These are phyloP conservation scores for Onygena corvina DNA, from an alignment of 2,329 filamentous ascomycete genomes.

Conservation along the genomic window DNA sequence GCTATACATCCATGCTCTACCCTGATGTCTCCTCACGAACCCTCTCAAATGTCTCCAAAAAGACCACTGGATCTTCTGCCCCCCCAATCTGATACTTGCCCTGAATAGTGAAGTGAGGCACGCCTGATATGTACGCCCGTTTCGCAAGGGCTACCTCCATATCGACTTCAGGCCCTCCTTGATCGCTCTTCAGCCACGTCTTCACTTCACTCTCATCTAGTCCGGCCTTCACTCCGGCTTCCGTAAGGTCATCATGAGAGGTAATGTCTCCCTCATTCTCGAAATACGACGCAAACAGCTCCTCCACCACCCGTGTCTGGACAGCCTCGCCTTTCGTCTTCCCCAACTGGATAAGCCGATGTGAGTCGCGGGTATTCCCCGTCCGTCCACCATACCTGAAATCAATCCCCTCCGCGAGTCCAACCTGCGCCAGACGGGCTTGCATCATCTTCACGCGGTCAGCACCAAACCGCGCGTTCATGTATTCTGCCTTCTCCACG, in stretches of 20 bases:
- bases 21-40: conserved; percentile 36
- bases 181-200: conserved; percentile 43
- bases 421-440: conserved; percentile 46
- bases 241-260: conserved; percentile 40
- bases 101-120: conserved; percentile 66
- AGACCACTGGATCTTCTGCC: conserved; percentile 57
- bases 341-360: conserved; percentile 62
- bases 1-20: no score
- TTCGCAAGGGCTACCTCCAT: conserved; percentile 42
- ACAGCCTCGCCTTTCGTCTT: conserved; percentile 41
- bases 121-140: conserved; percentile 49
- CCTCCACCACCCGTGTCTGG: conserved; percentile 50
- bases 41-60: conserved; percentile 53
- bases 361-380: conserved; percentile 68
- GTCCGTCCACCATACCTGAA: conserved; percentile 61
- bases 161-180: conserved; percentile 48
- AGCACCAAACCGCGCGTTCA: conserved; percentile 51
- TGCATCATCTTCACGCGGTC: conserved; percentile 49
- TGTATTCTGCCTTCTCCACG: conserved; percentile 46
- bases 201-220: conserved; percentile 42
- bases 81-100: conserved; percentile 55
- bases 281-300: conserved; percentile 55
- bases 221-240: conserved; percentile 34
- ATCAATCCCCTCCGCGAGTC: conserved; percentile 54
- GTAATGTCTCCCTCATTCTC: conserved; percentile 55